These are phyloP conservation scores for Fomitopsis palustris DNA, from an alignment of 1,284 basidiomycete genomes.

Conservation along the genomic window DNA sequence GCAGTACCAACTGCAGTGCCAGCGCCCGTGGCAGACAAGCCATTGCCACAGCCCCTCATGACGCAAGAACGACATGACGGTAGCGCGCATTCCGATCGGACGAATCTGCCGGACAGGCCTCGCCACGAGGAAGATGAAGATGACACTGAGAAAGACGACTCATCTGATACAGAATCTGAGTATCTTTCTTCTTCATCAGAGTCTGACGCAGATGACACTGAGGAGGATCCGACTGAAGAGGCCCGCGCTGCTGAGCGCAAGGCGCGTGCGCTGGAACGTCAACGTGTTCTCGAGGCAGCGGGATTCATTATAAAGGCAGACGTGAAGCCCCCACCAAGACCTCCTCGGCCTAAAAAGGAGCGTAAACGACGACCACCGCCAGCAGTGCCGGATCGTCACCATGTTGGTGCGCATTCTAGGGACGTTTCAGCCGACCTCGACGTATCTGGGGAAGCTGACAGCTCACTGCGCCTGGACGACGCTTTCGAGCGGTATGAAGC, in stretches of 20 bases:
- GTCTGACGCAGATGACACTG: slow-evolving; percentile 44
- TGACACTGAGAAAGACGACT: slow-evolving; percentile 29
- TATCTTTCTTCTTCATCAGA: slow-evolving; percentile 56
- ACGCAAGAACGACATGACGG: neutral
- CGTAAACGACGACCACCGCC: slow-evolving; percentile 51
- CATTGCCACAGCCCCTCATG: neutral
- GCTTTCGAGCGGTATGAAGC: slow-evolving; percentile 89
- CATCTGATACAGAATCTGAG: slow-evolving; percentile 36
- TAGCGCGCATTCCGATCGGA: no score
- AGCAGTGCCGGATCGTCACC: slow-evolving; percentile 31
- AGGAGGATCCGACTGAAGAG: slow-evolving; percentile 37
- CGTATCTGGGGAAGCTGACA: slow-evolving; percentile 19
- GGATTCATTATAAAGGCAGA: slow-evolving; percentile 75
- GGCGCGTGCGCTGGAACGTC: slow-evolving; percentile 73
- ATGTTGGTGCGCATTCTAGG: slow-evolving; percentile 6
- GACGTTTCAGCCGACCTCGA: slow-evolving; percentile 50
- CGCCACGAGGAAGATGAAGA: slow-evolving; percentile 3
- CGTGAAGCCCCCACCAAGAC: slow-evolving; percentile 36
- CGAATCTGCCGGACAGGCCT: neutral
- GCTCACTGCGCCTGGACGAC: slow-evolving; percentile 60
- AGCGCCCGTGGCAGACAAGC: neutral
- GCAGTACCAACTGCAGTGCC: neutral
- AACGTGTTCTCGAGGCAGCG: slow-evolving; percentile 82
- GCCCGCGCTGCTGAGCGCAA: slow-evolving; percentile 52
- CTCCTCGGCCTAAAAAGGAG: slow-evolving; percentile 23